Conservation (phyloP, 2,329 filamentous ascomycete species). For the Arthroderma sp. region DNA sequence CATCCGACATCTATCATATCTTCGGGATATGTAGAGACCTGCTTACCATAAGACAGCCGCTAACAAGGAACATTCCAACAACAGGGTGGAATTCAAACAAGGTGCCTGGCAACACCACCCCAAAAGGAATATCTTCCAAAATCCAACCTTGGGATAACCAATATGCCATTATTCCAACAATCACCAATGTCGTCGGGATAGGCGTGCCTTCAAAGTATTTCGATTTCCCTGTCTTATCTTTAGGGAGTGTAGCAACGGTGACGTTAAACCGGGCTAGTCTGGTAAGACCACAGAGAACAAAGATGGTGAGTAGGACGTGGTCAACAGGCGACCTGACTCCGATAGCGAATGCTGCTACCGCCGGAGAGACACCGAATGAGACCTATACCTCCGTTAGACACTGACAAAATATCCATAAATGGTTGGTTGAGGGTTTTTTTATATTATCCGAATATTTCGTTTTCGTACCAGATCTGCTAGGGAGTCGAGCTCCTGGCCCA, state of each 20-base stretch:
- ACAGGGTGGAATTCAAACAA: conserved; percentile 72
- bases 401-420: conserved; percentile 1
- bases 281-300: conserved; percentile 88
- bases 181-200: conserved; percentile 75
- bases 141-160: conserved; percentile 77
- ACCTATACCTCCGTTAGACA: conserved; percentile 45
- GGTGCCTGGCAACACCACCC: conserved; percentile 55
- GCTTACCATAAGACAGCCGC: conserved; percentile 89
- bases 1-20: conserved; percentile 46
- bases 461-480: conserved; percentile 74
- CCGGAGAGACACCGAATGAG: conserved; percentile 86
- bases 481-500: conserved; percentile 96
- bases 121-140: conserved; percentile 64
- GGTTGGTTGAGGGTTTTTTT: not conserved
- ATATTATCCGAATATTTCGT: not conserved
- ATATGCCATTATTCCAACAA: conserved; percentile 76
- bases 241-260: conserved; percentile 76
- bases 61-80: conserved; percentile 67
- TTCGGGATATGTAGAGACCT: conserved; percentile 93
- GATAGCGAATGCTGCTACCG: conserved; percentile 74
- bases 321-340: conserved; percentile 76
- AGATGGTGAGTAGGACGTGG: conserved; percentile 68
- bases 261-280: conserved; percentile 96
- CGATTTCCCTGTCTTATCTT: conserved; percentile 82
- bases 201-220: conserved; percentile 95